phyloP scores from a whole-genome alignment of 2,329 filamentous ascomycete species.

The Parafenestella ontariensis region DNA sequence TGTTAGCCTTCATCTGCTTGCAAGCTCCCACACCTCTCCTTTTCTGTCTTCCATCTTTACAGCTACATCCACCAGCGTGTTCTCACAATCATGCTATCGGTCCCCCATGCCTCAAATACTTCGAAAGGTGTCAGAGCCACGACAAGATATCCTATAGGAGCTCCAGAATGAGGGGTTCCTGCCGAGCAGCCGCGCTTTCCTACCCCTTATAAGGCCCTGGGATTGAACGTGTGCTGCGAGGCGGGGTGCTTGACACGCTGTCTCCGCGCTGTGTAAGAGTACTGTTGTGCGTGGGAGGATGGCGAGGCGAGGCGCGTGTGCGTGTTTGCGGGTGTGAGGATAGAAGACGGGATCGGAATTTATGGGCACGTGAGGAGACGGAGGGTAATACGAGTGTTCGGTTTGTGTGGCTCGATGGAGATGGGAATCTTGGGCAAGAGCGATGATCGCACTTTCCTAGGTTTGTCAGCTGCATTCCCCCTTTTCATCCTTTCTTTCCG shows the following conservation, averaged over 20 bases:
- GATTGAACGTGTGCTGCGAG: constrained; percentile 11
- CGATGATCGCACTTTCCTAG: neutral
- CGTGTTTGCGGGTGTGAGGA: neutral
- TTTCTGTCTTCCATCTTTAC: neutral
- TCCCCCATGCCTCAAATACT: neutral
- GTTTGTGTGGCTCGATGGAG: neutral
- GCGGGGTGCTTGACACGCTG: constrained; percentile 10
- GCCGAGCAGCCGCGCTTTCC: constrained; percentile 10
- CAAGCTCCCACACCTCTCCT: neutral
- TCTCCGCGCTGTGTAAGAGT: constrained; percentile 25
- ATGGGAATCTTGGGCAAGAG: neutral
- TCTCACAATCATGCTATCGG: constrained; percentile 19
- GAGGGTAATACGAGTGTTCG: neutral
- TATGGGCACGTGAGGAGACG: neutral
- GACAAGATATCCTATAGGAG: constrained; percentile 8
- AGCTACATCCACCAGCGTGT: neutral
- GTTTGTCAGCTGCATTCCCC: neutral
- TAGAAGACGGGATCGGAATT: no score
- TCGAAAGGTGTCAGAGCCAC: constrained; percentile 28
- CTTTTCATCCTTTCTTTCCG: neutral
- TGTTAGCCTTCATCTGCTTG: neutral
- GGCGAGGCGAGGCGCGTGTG: constrained; percentile 13
- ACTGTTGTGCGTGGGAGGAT: constrained; percentile 5
- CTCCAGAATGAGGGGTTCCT: constrained; percentile 10
- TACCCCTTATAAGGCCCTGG: constrained; percentile 17